These are phyloP conservation scores for Pterocarpus macrocarpus DNA, from an alignment of 306 rosid genomes.

Conservation along the genomic window DNA sequence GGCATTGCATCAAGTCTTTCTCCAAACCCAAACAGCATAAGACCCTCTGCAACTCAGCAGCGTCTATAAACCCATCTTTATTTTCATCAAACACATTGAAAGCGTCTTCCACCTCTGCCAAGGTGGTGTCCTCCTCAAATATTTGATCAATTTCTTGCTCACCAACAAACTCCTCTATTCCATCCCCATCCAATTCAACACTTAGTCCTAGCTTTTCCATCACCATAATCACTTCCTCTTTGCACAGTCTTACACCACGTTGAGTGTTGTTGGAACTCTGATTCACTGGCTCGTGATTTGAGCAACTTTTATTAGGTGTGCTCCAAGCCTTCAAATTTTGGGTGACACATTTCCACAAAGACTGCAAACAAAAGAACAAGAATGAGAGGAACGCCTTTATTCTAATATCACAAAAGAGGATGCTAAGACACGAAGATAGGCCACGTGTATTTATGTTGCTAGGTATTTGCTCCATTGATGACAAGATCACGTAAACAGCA, in stretches of 20 bases:
- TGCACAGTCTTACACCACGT: conserved; percentile 42
- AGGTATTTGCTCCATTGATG: conserved; percentile 31
- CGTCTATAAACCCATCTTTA: conserved; percentile 62
- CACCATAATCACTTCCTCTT: conserved; percentile 50
- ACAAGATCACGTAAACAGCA: background rate
- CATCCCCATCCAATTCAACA: conserved; percentile 14
- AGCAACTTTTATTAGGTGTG: background rate
- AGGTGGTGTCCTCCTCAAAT: conserved; percentile 54
- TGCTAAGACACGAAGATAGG: background rate
- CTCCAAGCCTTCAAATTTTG: conserved; percentile 26
- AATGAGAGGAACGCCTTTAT: conserved; percentile 10
- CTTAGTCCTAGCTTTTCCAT: conserved; percentile 53
- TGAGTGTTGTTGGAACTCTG: background rate
- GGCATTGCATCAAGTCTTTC: conserved; percentile 45
- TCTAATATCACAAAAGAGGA: conserved; percentile 10
- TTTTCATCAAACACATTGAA: conserved; percentile 66
- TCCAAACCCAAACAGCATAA: conserved; percentile 52
- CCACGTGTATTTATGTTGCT: background rate
- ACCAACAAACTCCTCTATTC: conserved; percentile 13
- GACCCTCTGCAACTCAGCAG: conserved; percentile 52
- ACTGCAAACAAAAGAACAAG: conserved; percentile 13
- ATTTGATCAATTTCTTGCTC: conserved; percentile 45
- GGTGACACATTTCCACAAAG: conserved; percentile 2
- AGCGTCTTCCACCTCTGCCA: conserved; percentile 60
- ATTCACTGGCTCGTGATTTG: conserved; percentile 10